Conservation (phyloP, 108 stramenopile genomes). For the Skeletonema costatum region DNA sequence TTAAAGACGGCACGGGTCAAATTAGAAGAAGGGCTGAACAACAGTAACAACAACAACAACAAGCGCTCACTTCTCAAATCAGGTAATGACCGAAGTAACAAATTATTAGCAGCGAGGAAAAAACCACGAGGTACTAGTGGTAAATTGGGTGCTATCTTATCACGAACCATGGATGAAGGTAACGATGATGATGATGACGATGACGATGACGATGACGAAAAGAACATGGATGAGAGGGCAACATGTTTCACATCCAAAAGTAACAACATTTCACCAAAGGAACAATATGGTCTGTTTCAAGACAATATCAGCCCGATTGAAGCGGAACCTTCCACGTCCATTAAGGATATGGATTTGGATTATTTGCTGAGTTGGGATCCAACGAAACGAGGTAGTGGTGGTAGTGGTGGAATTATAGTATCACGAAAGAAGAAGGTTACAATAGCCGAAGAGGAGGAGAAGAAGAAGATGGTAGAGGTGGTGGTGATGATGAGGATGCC, state of each 20-base stretch:
- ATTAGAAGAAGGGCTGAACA: not conserved
- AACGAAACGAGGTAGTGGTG: constrained; percentile 19
- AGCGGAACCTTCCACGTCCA: constrained; percentile 23
- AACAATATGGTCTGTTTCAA: constrained; percentile 14
- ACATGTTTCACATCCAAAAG: not conserved
- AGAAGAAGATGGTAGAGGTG: not conserved
- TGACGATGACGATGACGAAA: constrained; percentile 4
- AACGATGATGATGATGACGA: constrained; percentile 4
- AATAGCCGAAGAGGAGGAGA: constrained; percentile 10
- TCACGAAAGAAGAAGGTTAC: constrained; percentile 31
- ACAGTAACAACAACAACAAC: not conserved
- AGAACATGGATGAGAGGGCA: not conserved
- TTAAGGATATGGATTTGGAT: constrained; percentile 67
- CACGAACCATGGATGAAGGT: constrained; percentile 28
- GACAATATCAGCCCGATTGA: constrained; percentile 50
- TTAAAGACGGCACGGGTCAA: not conserved
- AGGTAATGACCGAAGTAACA: not conserved
- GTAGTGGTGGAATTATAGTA: constrained; percentile 9
- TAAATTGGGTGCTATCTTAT: constrained; percentile 36
- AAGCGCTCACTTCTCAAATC: not conserved
- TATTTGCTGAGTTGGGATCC: constrained; percentile 88
- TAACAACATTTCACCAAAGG: constrained; percentile 1
- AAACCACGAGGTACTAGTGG: not conserved
- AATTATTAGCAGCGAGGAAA: not conserved
- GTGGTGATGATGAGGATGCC: not conserved